Evolutionary conservation across 192 early-diverging fungal genomes (phyloP), one percentile per base, ranked within the genome.

Genomic region (Mortierella hygrophila): DNA sequence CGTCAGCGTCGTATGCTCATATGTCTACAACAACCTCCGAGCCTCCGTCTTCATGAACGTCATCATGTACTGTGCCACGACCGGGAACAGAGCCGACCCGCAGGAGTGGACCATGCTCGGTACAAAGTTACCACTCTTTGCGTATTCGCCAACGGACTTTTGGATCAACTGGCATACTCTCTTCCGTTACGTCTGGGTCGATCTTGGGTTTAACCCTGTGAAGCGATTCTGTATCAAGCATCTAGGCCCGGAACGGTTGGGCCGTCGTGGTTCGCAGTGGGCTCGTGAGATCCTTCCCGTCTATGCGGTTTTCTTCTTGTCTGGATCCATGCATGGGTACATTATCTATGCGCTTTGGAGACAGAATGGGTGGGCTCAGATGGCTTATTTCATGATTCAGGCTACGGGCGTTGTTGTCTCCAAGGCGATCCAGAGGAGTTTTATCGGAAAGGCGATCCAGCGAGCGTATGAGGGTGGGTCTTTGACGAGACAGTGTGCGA

Each of bases 131-230:
- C 84, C 84, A 1, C 81, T 70, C 23, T 81, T 86, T 46, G 84
- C 84, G 7, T 29, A 60, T 21, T 77, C 78, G 1, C 84, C 84
- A 4, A 71, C 49, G 0, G 79, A 86, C 3, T 81, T 86, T 29
- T 86, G 84, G 84, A 46, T 49, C 52, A 72, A 60, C 68, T 86
- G 84, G 84, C 84, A 86, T 9, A 78, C 84, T 0, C 60, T 86
- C 42, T 81, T 86, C 54, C 74, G 84, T n/a, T 81, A 77, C 42
- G 70, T 86, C 11, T 86, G 84, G 84, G 84, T 86, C 29, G 84
- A 86, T 63, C 57, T 86, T 37, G 84, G 75, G 16, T 81, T 78
- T 20, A 26, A 78, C 6, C 84, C 84, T 32, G 49, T 63, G 13
- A 75, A 78, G 49, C 78, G 75, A 11, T 65, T 70, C 18, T 77